Conservation (phyloP, 805 yeast species). For the Ogataea paraovalis region DNA sequence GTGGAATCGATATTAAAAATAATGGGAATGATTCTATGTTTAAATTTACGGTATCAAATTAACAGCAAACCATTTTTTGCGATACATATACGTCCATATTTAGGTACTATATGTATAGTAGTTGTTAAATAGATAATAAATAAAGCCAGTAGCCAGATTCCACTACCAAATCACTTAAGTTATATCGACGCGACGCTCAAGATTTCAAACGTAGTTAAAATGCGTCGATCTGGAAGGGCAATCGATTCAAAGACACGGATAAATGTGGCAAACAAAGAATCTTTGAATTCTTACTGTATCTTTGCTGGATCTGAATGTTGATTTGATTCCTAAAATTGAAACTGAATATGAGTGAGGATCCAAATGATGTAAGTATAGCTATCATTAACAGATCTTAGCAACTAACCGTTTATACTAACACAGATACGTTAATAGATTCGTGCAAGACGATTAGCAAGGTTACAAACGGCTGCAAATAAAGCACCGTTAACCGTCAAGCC, state of each 20-base stretch:
- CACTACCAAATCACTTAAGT: no score
- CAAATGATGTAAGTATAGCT: conserved; percentile 16
- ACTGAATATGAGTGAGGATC: conserved; percentile 3
- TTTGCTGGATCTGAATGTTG: neutral
- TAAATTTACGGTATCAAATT: no score
- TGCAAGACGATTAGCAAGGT: conserved; percentile 47
- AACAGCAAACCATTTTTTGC: no score
- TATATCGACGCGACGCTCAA: neutral
- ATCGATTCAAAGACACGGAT: no score
- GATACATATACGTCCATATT: no score
- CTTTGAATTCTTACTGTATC: neutral
- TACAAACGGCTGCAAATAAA: conserved; percentile 23
- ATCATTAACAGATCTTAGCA: neutral
- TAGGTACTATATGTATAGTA: no score
- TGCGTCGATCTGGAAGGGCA: neutral
- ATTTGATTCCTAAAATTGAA: neutral
- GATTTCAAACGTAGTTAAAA: neutral
- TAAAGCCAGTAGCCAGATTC: no score
- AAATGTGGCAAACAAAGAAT: neutral
- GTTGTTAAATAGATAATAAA: no score
- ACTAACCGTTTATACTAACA: neutral
- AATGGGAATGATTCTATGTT: neutral
- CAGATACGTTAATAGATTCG: conserved; percentile 23
- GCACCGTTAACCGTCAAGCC: conserved; percentile 1
- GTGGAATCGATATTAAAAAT: neutral